Percentiles rank a stretch among this genome's conserved stretches.
These are phyloP conservation scores for Conticribra guillardii DNA, from an alignment of 108 stramenopile genomes.

Conservation along the genomic window DNA sequence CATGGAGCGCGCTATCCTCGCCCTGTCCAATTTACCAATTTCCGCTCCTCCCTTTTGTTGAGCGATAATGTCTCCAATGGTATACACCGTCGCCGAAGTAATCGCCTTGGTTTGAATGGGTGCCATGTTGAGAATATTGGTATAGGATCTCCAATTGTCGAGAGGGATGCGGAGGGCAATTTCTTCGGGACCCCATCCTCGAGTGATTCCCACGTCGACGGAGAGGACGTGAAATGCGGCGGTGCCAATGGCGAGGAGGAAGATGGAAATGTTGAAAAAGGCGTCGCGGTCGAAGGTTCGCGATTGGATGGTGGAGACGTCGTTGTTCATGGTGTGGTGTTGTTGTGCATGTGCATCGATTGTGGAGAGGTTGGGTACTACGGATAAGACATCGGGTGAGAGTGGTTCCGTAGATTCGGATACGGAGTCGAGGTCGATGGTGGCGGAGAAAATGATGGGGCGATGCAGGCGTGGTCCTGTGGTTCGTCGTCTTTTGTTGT, in stretches of 20 bases:
- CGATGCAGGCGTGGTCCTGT: no score
- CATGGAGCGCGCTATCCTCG: slow-evolving; percentile 60
- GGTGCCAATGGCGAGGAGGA: slow-evolving; percentile 20
- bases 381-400: no score
- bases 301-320: slow-evolving; percentile 12
- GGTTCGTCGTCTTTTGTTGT: no score
- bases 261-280: slow-evolving; percentile 38
- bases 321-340: slow-evolving; percentile 1
- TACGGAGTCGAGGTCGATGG: no score
- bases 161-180: slow-evolving; percentile 52
- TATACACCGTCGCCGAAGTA: slow-evolving; percentile 67
- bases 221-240: slow-evolving; percentile 32
- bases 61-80: slow-evolving; percentile 79
- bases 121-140: slow-evolving; percentile 23
- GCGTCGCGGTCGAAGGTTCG: slow-evolving; percentile 17
- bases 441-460: no score
- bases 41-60: slow-evolving; percentile 63
- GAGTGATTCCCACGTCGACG: slow-evolving; percentile 44
- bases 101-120: slow-evolving; percentile 67
- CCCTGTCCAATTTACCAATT: slow-evolving; percentile 65
- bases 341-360: no score
- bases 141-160: slow-evolving; percentile 58
- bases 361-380: no score
- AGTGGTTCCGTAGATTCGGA: no score
- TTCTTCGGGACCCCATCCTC: slow-evolving; percentile 52